Evolutionary conservation across 768 basidiomycete species (phyloP).

Genomic region (Cystofilobasidium bisporidii): DNA sequence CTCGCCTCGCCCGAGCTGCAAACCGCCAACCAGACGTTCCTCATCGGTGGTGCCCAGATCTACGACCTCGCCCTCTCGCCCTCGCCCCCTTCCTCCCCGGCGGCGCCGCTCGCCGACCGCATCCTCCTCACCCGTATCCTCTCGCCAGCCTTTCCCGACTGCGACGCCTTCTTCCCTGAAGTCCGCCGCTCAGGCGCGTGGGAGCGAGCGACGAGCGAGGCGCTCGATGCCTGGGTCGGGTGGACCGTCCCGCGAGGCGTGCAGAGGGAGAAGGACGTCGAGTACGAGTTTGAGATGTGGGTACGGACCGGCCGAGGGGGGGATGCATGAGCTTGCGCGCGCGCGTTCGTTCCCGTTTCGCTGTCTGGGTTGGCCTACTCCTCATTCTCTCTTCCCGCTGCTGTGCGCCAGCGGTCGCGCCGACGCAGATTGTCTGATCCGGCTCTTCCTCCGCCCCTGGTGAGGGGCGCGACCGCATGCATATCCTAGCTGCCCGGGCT

Average conservation of each 20-base stretch:
- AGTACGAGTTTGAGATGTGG: conserved; percentile 98
- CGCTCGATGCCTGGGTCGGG: conserved; percentile 8
- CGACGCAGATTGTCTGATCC: no score
- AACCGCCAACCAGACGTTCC: conserved; percentile 53
- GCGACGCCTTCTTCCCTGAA: conserved; percentile 79
- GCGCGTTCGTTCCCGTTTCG: no score
- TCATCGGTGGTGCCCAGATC: conserved; percentile 85
- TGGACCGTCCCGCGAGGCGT: conserved; percentile 67
- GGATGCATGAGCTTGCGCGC: no score
- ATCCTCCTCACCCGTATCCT: conserved; percentile 78
- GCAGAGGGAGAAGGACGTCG: conserved; percentile 70
- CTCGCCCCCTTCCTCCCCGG: conserved; percentile 13
- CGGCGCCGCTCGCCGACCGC: conserved; percentile 55
- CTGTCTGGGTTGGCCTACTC: no score
- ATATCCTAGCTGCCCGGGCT: no score
- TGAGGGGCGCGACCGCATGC: no score
- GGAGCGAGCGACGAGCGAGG: conserved; percentile 18
- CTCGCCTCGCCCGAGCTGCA: conserved; percentile 45
- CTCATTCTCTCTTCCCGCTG: no score
- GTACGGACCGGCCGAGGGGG: no score
- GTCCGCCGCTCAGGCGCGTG: conserved; percentile 43
- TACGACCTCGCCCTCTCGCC: conserved; percentile 58
- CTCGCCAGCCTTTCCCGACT: conserved; percentile 63
- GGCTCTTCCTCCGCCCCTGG: no score
- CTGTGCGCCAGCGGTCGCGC: no score